phyloP scores from a whole-genome alignment of 75 land plant genomes.

The Selaginella tamariscina region DNA sequence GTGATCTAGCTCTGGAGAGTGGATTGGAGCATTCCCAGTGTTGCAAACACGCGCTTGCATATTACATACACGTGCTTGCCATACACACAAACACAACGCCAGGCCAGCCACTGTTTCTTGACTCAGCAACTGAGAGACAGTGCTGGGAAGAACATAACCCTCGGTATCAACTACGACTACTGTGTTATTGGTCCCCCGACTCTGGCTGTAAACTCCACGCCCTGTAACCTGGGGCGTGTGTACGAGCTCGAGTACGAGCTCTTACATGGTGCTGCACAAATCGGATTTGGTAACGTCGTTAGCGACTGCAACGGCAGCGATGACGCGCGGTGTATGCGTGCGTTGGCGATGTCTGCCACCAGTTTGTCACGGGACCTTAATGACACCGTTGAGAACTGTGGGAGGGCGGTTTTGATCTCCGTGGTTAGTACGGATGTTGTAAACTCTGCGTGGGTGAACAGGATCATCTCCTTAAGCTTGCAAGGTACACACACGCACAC shows the following conservation, averaged over 20 bases:
- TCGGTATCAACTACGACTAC: background rate
- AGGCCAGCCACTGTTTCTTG: background rate
- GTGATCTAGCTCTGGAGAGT: background rate
- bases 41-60: background rate
- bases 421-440: background rate
- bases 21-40: background rate
- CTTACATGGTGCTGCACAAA: background rate
- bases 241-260: background rate
- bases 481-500: too few species aligned
- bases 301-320: background rate
- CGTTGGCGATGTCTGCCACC: background rate
- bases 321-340: background rate
- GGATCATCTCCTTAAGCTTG: too few species aligned
- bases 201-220: background rate
- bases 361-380: background rate
- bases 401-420: background rate
- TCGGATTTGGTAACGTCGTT: background rate
- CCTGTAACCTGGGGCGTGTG: background rate
- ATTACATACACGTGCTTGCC: background rate
- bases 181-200: background rate
- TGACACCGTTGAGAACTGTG: background rate
- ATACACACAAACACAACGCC: background rate
- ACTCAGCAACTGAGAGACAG: background rate
- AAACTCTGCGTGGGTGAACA: background rate
- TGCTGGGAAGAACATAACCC: background rate